Conservation (phyloP, 2,329 filamentous ascomycete genomes). For the Fusarium buharicum region DNA sequence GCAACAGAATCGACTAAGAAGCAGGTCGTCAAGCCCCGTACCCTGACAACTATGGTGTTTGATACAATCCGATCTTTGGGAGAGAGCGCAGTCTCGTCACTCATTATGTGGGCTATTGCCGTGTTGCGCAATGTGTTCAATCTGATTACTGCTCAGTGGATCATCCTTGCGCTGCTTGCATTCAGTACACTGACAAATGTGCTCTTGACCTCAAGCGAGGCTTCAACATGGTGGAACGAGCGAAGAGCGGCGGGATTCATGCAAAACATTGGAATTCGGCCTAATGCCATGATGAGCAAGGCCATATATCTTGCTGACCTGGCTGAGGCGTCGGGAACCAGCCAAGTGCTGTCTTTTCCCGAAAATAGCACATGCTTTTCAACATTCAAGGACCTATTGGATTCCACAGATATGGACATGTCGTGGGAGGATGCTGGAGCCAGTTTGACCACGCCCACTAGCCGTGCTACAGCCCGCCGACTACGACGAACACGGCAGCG, state of each 20-base stretch:
- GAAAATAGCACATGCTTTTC: slow-evolving; percentile 67
- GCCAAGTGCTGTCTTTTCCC: slow-evolving; percentile 50
- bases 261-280: slow-evolving; percentile 80
- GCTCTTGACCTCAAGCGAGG: slow-evolving; percentile 77
- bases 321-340: slow-evolving; percentile 66
- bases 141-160: slow-evolving; percentile 75
- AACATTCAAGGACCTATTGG: slow-evolving; percentile 70
- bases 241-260: slow-evolving; percentile 84
- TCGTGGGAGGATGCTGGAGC: slow-evolving; percentile 64
- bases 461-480: slow-evolving; percentile 68
- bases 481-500: slow-evolving; percentile 84
- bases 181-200: slow-evolving; percentile 78
- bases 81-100: slow-evolving; percentile 77
- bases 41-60: slow-evolving; percentile 74
- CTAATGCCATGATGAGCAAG: slow-evolving; percentile 83
- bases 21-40: slow-evolving; percentile 69
- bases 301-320: slow-evolving; percentile 86
- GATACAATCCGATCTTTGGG: slow-evolving; percentile 78
- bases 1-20: slow-evolving; percentile 61
- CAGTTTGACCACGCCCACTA: slow-evolving; percentile 58
- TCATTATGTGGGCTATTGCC: slow-evolving; percentile 81
- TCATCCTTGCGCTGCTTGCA: slow-evolving; percentile 76
- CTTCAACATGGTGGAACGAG: slow-evolving; percentile 85
- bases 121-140: slow-evolving; percentile 72
- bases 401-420: slow-evolving; percentile 67